Evolutionary conservation across 1,139 yeast genomes (phyloP), one percentile per base, ranked within the genome.

Genomic region (Wickerhamomyces sp.): DNA sequence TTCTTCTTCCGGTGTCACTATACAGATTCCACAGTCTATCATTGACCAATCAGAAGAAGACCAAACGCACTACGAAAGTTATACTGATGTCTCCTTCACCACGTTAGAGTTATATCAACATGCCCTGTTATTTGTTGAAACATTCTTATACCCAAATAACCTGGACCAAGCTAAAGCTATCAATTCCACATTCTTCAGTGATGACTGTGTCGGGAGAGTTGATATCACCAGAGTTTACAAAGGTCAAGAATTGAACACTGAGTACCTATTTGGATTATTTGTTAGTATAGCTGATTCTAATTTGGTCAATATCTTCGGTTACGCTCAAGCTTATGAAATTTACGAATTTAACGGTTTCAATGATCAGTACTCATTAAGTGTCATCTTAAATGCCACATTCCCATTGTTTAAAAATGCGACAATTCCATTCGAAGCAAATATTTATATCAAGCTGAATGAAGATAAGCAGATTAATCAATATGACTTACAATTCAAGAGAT

Each of bases 181-280:
- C 36, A 50, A 49, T 38, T 44, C 51, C 4, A 43, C 52, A 8
- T 33, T 37, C 25, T 51, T 53, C 38, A 28, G 50, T 9, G 46
- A 46, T 18, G 47, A 46, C 36, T 41, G 37, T 21, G 38, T 38
- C n/a, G 55, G 55, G 16, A 39, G 49, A 33, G 49, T 51, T 18
- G 45, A 45, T 17, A 38, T 49, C 22, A 49, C 57, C 7, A 44
- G 57, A 42, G 37, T 42, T 13, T 53, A 41, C 24, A 43, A 35
- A 15, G 56, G 55, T 10, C 37, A 31, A n/a, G 56, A 52, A 37
- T 41, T 51, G 34, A 51, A 51, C 33, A 51, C 56, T 13, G 55
- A 51, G 30, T 52, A 51, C 31, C 26, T 51, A 17, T 53, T 51
- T 39, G 57, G 54, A 7, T 28, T 50, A n/a, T 52, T 52, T 30